phyloP scores from a whole-genome alignment of 805 yeast genomes.

The Starmerella stellata region DNA sequence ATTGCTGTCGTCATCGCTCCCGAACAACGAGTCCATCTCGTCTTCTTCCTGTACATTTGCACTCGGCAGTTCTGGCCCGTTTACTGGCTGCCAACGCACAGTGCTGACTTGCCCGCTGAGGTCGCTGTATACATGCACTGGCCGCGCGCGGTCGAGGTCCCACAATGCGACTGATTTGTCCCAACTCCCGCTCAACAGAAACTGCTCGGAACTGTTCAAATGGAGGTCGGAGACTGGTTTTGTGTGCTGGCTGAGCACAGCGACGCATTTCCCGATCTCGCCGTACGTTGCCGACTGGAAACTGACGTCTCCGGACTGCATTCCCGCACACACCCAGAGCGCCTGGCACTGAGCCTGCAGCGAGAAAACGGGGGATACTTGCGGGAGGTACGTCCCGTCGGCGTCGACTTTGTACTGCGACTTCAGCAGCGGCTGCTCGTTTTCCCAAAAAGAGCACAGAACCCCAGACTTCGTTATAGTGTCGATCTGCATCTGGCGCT shows the following conservation, averaged over 20 bases:
- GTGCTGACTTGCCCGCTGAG: slow-evolving; percentile 65
- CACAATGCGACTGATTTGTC: slow-evolving; percentile 63
- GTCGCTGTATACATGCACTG: slow-evolving; percentile 32
- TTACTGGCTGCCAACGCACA: slow-evolving; percentile 36
- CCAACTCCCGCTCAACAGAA: slow-evolving; percentile 75
- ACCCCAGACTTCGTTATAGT: slow-evolving; percentile 73
- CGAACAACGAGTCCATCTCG: slow-evolving; percentile 38
- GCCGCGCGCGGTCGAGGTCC: slow-evolving; percentile 65
- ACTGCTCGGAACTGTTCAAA: slow-evolving; percentile 42
- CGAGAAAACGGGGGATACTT: slow-evolving; percentile 70
- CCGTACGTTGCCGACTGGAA: slow-evolving; percentile 64
- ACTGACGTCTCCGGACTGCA: slow-evolving; percentile 62
- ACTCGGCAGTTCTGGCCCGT: slow-evolving; percentile 15
- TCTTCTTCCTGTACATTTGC: slow-evolving; percentile 17
- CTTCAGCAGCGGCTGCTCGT: slow-evolving; percentile 62
- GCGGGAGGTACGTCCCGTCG: slow-evolving; percentile 24
- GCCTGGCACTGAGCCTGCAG: slow-evolving; percentile 70
- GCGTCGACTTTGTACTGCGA: slow-evolving; percentile 26
- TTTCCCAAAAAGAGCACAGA: slow-evolving; percentile 78
- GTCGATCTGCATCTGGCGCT: slow-evolving; percentile 74
- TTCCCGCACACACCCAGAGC: slow-evolving; percentile 68
- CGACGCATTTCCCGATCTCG: slow-evolving; percentile 58
- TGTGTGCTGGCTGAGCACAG: slow-evolving; percentile 54
- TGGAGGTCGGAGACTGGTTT: slow-evolving; percentile 57
- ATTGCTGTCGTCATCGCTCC: slow-evolving; percentile 29